These are phyloP conservation scores for Suillus discolor DNA, from an alignment of 768 basidiomycete species.

Conservation along the genomic window DNA sequence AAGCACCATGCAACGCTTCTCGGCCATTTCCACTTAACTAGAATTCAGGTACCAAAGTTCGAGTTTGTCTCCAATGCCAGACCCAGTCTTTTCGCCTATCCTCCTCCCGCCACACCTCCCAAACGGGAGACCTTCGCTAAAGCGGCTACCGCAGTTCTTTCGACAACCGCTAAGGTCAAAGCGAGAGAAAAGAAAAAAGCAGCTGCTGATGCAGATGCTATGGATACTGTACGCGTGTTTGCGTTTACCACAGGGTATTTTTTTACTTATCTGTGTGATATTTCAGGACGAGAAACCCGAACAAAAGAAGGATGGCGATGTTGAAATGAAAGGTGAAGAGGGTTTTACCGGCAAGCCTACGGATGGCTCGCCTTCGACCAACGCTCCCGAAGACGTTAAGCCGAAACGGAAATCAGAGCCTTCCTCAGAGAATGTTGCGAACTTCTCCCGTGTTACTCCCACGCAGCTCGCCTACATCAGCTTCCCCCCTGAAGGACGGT, in stretches of 20 bases:
- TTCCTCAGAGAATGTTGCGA: slow-evolving; percentile 70
- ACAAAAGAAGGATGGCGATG: slow-evolving; percentile 59
- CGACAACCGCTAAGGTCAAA: slow-evolving; percentile 96
- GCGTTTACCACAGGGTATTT: background rate
- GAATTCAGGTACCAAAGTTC: slow-evolving; percentile 84
- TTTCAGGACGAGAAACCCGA: slow-evolving; percentile 58
- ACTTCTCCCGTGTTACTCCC: slow-evolving; percentile 92
- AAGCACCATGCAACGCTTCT: background rate
- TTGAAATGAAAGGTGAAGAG: slow-evolving; percentile 81
- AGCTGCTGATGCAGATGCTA: slow-evolving; percentile 74
- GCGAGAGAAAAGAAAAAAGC: slow-evolving; percentile 94
- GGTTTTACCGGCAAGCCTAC: slow-evolving; percentile 44
- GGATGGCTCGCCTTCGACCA: slow-evolving; percentile 58
- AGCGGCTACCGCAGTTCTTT: slow-evolving; percentile 92
- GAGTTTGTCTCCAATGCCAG: slow-evolving; percentile 89
- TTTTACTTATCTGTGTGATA: slow-evolving; percentile 18
- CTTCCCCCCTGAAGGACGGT: slow-evolving; percentile 79
- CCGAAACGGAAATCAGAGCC: slow-evolving; percentile 74
- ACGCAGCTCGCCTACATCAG: slow-evolving; percentile 83
- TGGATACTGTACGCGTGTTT: slow-evolving; percentile 70
- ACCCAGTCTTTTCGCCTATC: slow-evolving; percentile 93
- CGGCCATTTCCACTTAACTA: slow-evolving; percentile 8
- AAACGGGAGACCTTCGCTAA: slow-evolving; percentile 93
- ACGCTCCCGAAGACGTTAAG: slow-evolving; percentile 48
- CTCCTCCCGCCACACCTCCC: slow-evolving; percentile 79